Conservation (phyloP, 768 basidiomycete genomes). For the Tricholoma matsutake region DNA sequence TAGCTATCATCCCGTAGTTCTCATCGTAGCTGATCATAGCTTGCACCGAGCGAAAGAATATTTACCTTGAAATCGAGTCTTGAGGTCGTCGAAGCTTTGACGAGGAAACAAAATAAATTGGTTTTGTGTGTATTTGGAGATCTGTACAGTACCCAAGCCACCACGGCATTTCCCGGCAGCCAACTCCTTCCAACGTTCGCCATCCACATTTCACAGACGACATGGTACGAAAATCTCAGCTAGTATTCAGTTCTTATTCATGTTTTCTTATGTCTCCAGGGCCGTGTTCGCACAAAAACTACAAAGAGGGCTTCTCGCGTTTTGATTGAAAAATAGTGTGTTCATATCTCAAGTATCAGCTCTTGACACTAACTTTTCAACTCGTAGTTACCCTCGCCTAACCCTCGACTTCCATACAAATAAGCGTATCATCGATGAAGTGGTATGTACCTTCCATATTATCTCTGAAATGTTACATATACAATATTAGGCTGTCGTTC, state of each 20-base stretch:
- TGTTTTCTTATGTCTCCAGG: constrained; percentile 44
- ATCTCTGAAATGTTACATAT: not conserved
- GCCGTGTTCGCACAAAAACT: constrained; percentile 99
- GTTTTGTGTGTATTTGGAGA: constrained; percentile 23
- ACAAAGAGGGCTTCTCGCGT: constrained; percentile 99
- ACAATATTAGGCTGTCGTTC: constrained; percentile 72
- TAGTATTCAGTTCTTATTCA: not conserved
- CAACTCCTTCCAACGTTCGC: not conserved
- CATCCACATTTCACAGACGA: constrained; percentile 28
- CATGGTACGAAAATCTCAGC: constrained; percentile 45
- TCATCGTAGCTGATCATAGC: constrained; percentile 22
- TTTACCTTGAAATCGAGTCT: constrained; percentile 42
- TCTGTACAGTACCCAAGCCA: constrained; percentile 44
- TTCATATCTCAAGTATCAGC: constrained; percentile 15
- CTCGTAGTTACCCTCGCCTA: constrained; percentile 88
- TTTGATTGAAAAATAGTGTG: constrained; percentile 99
- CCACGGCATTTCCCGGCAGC: constrained; percentile 34
- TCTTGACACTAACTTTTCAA: not conserved
- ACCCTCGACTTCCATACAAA: constrained; percentile 99
- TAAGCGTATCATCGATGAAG: constrained; percentile 98
- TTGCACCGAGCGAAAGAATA: constrained; percentile 16
- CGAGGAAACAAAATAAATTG: constrained; percentile 4
- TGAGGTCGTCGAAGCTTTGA: constrained; percentile 19
- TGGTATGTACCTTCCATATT: constrained; percentile 46
- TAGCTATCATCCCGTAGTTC: constrained; percentile 13